Percentiles rank a stretch among this genome's conserved stretches.
phyloP scores from a whole-genome alignment of 2,329 filamentous ascomycete genomes.

The Colletotrichum sojae region DNA sequence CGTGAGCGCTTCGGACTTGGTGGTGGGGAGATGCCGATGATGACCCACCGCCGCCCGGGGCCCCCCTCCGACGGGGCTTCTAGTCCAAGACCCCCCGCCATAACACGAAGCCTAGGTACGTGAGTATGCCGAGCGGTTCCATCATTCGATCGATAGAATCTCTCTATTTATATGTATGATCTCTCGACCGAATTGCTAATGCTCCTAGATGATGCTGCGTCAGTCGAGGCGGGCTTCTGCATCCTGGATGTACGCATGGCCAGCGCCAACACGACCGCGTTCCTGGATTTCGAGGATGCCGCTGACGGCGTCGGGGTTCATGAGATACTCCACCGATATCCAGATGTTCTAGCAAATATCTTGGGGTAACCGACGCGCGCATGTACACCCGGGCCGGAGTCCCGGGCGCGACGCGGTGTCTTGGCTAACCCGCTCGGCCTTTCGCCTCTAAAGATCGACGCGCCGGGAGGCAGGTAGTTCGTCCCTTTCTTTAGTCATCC shows the following conservation, averaged over 20 bases:
- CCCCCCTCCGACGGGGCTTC: constrained; percentile 3
- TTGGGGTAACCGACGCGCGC: too few species aligned
- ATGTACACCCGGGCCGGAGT: background rate
- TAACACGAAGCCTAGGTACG: background rate
- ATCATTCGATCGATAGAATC: background rate
- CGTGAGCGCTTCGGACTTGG: constrained; percentile 12
- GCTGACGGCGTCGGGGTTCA: too few species aligned
- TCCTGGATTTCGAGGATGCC: too few species aligned
- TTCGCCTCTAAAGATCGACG: background rate
- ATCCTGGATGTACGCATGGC: too few species aligned
- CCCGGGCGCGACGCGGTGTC: background rate
- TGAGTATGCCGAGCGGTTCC: background rate
- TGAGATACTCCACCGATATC: background rate
- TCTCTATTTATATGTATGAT: too few species aligned
- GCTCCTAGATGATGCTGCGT: too few species aligned
- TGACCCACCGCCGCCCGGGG: too few species aligned
- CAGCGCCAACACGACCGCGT: too few species aligned
- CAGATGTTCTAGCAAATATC: background rate
- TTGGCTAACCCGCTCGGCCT: constrained; percentile 6
- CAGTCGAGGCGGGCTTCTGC: too few species aligned
- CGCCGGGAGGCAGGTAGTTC: constrained; percentile 10
- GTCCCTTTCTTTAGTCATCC: background rate
- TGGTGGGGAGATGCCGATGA: constrained; percentile 33
- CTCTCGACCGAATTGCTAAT: too few species aligned
- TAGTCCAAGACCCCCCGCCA: too few species aligned